Evolutionary conservation across 805 yeast genomes (phyloP).

Genomic region (Saccharomyces paradoxus): DNA sequence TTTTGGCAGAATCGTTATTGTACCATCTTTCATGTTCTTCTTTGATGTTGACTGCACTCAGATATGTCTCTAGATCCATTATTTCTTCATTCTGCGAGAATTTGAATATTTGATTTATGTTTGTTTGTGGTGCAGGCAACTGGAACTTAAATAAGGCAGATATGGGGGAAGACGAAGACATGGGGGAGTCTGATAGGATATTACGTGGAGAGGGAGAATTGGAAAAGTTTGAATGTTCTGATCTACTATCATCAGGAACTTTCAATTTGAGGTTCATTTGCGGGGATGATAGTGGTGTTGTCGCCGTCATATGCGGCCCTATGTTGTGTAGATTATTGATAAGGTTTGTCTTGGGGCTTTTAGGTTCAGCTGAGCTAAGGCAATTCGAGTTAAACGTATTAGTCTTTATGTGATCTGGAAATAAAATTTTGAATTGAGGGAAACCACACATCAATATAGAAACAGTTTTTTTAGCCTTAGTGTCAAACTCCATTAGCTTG

Average conservation of each 20-base stretch:
- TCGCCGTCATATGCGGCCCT: neutral
- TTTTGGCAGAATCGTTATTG: neutral
- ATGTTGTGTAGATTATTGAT: neutral
- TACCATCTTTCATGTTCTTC: conserved; percentile 15
- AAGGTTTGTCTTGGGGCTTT: neutral
- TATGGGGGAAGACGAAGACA: conserved; percentile 27
- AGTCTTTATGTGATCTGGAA: conserved; percentile 8
- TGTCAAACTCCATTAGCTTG: conserved; percentile 15
- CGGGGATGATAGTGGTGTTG: neutral
- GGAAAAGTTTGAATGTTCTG: neutral
- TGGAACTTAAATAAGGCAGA: conserved; percentile 28
- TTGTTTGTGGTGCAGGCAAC: conserved; percentile 18
- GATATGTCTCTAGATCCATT: conserved; percentile 24
- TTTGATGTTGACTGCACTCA: conserved; percentile 26
- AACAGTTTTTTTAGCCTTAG: conserved; percentile 2
- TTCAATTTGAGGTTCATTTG: conserved; percentile 5
- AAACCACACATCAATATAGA: conserved; percentile 20
- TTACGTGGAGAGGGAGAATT: neutral
- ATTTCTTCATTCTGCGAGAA: conserved; percentile 26
- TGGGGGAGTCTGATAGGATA: conserved; percentile 15
- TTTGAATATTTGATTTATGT: conserved; percentile 18
- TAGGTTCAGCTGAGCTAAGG: neutral
- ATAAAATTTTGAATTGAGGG: conserved; percentile 11
- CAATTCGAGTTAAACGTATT: neutral
- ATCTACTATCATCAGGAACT: conserved; percentile 1